Conservation (phyloP, 805 yeast genomes). For the Ogataea salicorniae region DNA sequence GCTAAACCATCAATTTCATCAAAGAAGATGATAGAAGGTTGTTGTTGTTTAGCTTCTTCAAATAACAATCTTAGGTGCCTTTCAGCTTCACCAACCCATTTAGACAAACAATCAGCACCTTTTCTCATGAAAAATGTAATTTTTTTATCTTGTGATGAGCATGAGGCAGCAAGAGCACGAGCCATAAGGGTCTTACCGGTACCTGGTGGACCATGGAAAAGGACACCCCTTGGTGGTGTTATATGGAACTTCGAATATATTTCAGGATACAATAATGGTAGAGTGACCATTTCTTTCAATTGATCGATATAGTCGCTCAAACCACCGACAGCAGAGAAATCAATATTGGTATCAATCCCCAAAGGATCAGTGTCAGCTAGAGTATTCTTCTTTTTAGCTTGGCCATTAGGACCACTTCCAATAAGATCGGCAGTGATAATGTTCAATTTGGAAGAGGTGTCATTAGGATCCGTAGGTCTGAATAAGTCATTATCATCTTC, state of each 20-base stretch:
- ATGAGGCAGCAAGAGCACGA: constrained; percentile 91
- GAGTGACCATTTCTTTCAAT: constrained; percentile 92
- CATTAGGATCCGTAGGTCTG: constrained; percentile 31
- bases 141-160: constrained; percentile 77
- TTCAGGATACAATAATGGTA: constrained; percentile 91
- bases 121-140: constrained; percentile 97
- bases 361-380: constrained; percentile 90
- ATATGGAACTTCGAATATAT: constrained; percentile 83
- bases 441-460: constrained; percentile 17
- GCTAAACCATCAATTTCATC: constrained; percentile 99
- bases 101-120: constrained; percentile 94
- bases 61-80: constrained; percentile 84
- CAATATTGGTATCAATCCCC: constrained; percentile 60
- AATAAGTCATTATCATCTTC: constrained; percentile 42
- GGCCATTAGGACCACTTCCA: constrained; percentile 8
- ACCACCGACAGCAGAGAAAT: constrained; percentile 84
- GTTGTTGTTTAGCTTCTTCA: constrained; percentile 94
- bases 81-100: constrained; percentile 99
- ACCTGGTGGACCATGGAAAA: constrained; percentile 99
- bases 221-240: constrained; percentile 95
- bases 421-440: constrained; percentile 16
- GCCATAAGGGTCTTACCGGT: constrained; percentile 99
- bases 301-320: constrained; percentile 85
- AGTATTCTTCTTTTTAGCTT: constrained; percentile 44
- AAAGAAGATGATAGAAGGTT: constrained; percentile 92